Conservation (phyloP, 2,329 filamentous ascomycete genomes). For the Penicillium sp. region DNA sequence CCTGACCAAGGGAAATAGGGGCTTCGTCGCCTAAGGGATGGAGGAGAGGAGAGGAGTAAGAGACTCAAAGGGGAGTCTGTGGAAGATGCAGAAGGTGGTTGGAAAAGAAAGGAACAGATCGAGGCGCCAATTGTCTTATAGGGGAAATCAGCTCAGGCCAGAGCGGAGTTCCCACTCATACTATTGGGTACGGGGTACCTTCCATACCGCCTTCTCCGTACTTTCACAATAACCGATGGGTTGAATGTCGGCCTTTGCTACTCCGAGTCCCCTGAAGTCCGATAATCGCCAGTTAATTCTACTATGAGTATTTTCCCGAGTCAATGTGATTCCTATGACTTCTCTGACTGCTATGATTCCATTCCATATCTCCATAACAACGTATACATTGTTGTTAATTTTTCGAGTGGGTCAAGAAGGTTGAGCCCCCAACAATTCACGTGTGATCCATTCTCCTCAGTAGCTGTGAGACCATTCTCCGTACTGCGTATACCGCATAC, state of each 20-base stretch:
- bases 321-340: no score
- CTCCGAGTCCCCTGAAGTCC: not conserved
- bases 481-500: not conserved
- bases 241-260: not conserved
- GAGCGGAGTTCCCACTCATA: conserved; percentile 18
- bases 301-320: no score
- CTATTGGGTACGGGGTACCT: conserved; percentile 25
- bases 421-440: conserved; percentile 29
- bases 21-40: conserved; percentile 71
- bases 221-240: not conserved
- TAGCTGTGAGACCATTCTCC: conserved; percentile 22
- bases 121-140: conserved; percentile 22
- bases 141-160: conserved; percentile 8
- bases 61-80: conserved; percentile 26
- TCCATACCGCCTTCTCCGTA: conserved; percentile 16
- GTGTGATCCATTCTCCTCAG: conserved; percentile 26
- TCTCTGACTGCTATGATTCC: not conserved
- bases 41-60: conserved; percentile 20
- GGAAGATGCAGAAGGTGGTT: conserved; percentile 18
- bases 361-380: not conserved
- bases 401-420: conserved; percentile 18
- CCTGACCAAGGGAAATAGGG: conserved; percentile 97
- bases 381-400: not conserved
- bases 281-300: not conserved
- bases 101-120: conserved; percentile 17